Conservation (phyloP, 2,329 filamentous ascomycete genomes). For the Basipetospora chlamydospora region DNA sequence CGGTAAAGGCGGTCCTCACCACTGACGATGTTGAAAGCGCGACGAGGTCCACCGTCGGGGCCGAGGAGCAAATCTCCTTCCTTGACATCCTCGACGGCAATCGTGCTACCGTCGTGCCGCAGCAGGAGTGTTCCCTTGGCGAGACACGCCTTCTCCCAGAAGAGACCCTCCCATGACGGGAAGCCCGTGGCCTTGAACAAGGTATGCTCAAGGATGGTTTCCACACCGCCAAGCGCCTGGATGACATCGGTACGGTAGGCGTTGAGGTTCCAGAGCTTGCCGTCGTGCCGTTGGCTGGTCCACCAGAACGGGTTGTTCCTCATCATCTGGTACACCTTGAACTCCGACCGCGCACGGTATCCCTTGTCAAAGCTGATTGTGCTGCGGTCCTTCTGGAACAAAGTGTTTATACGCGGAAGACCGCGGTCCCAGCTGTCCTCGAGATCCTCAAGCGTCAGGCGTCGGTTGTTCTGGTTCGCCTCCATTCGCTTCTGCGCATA, state of each 20-base stretch:
- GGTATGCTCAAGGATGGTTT: conserved; percentile 94
- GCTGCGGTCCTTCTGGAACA: conserved; percentile 97
- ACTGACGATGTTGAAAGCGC: conserved; percentile 33
- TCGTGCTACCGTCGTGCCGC: conserved; percentile 25
- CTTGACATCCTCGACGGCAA: conserved; percentile 32
- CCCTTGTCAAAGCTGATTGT: conserved; percentile 97
- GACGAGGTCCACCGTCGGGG: conserved; percentile 30
- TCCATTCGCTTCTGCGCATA: conserved; percentile 97
- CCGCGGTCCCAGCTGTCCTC: conserved; percentile 98
- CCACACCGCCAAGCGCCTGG: conserved; percentile 87
- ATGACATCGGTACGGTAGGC: conserved; percentile 95
- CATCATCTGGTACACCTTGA: conserved; percentile 98
- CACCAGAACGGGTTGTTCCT: conserved; percentile 99
- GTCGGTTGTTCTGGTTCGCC: conserved; percentile 91
- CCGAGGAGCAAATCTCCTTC: conserved; percentile 34
- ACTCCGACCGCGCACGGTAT: conserved; percentile 87
- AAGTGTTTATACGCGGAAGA: conserved; percentile 90
- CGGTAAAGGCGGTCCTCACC: conserved; percentile 32
- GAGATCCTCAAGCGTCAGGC: conserved; percentile 85
- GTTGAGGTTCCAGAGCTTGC: conserved; percentile 94
- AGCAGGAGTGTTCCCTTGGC: conserved; percentile 20
- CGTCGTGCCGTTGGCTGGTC: conserved; percentile 94
- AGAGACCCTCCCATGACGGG: conserved; percentile 90
- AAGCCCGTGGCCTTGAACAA: conserved; percentile 96
- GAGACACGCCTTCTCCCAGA: conserved; percentile 57